Evolutionary conservation across 2,329 filamentous ascomycete genomes (phyloP).

Genomic region (Rasamsonia emersonii): DNA sequence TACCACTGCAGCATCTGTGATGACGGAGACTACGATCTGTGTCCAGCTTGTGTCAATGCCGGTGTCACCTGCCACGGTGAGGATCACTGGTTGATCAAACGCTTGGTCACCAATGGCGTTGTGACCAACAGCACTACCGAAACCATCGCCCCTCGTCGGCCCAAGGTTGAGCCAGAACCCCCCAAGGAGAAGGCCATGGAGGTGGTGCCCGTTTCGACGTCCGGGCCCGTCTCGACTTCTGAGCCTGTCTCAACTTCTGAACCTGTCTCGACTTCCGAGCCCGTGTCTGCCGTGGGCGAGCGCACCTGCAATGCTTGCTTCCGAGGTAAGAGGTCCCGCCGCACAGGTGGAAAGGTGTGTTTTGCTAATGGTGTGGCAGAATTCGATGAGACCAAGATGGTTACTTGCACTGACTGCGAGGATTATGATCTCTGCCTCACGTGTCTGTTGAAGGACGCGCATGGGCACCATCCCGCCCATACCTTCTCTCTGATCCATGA

Average conservation of each 20-base stretch:
- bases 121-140: conserved; percentile 83
- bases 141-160: conserved; percentile 58
- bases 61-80: conserved; percentile 70
- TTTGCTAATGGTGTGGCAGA: conserved; percentile 38
- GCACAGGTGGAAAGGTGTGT: neutral
- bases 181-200: conserved; percentile 9
- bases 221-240: conserved; percentile 10
- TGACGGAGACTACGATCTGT: conserved; percentile 89
- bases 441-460: conserved; percentile 67
- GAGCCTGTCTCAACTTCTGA: conserved; percentile 4
- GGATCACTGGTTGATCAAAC: conserved; percentile 91
- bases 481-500: conserved; percentile 53
- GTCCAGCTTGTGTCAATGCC: conserved; percentile 64
- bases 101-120: conserved; percentile 66
- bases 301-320: conserved; percentile 60
- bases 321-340: conserved; percentile 37
- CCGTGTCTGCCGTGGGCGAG: conserved; percentile 13
- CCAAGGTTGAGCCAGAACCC: neutral
- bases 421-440: conserved; percentile 86
- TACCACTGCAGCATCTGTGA: conserved; percentile 95
- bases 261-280: conserved; percentile 7
- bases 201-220: conserved; percentile 10
- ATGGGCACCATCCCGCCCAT: conserved; percentile 88
- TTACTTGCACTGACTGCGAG: conserved; percentile 75
- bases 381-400: conserved; percentile 67